Conservation (phyloP, 768 basidiomycete genomes). For the Suillus occidentalis region DNA sequence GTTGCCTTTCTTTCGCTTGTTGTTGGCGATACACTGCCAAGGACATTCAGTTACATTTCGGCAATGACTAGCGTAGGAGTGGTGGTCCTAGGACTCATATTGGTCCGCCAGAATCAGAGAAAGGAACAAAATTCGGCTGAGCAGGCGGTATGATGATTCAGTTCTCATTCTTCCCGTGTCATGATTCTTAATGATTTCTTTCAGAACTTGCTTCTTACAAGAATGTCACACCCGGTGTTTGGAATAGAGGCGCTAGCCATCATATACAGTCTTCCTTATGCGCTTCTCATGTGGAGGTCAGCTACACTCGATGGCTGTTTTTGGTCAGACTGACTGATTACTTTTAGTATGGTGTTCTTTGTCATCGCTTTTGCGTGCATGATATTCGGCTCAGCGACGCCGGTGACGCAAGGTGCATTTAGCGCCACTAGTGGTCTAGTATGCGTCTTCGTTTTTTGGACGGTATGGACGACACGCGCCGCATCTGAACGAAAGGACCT, state of each 20-base stretch:
- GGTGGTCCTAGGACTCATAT: slow-evolving; percentile 35
- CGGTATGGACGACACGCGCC: not conserved
- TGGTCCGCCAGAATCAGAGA: slow-evolving; percentile 37
- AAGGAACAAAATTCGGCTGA: slow-evolving; percentile 22
- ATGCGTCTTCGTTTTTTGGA: not conserved
- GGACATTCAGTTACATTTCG: slow-evolving; percentile 39
- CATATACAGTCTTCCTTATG: slow-evolving; percentile 33
- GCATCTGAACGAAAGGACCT: not conserved
- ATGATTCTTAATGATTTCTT: not conserved
- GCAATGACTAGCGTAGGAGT: slow-evolving; percentile 32
- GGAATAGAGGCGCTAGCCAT: slow-evolving; percentile 30
- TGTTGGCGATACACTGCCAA: slow-evolving; percentile 17
- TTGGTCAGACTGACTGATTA: not conserved
- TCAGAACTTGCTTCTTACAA: slow-evolving; percentile 19
- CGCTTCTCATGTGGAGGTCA: slow-evolving; percentile 32
- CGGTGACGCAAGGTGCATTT: not conserved
- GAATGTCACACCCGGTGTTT: slow-evolving; percentile 10
- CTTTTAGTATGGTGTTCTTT: not conserved
- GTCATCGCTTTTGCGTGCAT: not conserved
- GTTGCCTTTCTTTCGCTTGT: slow-evolving; percentile 51
- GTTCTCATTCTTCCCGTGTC: not conserved
- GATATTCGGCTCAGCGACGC: not conserved
- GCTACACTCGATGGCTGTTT: slow-evolving; percentile 1
- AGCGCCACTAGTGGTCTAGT: not conserved
- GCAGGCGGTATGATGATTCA: slow-evolving; percentile 28